Evolutionary conservation across 2,329 filamentous ascomycete genomes (phyloP).

Genomic region (Beauveria pseudobassiana): DNA sequence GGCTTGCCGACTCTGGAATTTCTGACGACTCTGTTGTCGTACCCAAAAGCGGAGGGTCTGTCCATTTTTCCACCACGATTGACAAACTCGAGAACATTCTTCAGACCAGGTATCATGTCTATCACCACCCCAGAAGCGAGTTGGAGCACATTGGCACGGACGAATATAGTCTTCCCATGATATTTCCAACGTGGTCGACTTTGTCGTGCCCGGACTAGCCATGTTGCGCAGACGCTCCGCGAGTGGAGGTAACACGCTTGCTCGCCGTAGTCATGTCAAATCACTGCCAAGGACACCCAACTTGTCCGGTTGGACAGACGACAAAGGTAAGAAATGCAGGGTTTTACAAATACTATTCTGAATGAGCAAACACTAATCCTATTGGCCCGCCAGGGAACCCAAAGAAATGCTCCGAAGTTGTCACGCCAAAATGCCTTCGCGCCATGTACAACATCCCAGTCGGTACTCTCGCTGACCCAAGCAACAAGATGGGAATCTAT

Average conservation of each 20-base stretch:
- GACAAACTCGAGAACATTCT: slow-evolving; percentile 39
- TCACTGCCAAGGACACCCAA: neutral
- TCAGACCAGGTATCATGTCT: slow-evolving; percentile 43
- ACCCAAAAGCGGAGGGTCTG: slow-evolving; percentile 41
- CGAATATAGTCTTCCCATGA: slow-evolving; percentile 29
- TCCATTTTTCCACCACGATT: slow-evolving; percentile 13
- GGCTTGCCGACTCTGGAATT: slow-evolving; percentile 46
- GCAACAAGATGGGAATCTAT: slow-evolving; percentile 35
- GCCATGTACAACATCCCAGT: slow-evolving; percentile 35
- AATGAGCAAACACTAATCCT: neutral
- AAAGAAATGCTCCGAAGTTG: slow-evolving; percentile 18
- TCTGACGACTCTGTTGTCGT: slow-evolving; percentile 36
- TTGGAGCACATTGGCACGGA: slow-evolving; percentile 28
- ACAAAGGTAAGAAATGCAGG: neutral
- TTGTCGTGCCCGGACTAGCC: slow-evolving; percentile 32
- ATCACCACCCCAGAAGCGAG: slow-evolving; percentile 29
- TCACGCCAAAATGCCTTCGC: slow-evolving; percentile 28
- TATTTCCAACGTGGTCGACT: slow-evolving; percentile 29
- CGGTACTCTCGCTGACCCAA: slow-evolving; percentile 21
- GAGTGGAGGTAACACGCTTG: neutral
- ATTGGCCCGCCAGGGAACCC: neutral
- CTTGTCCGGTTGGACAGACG: neutral
- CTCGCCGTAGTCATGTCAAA: neutral
- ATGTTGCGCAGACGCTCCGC: slow-evolving; percentile 13
- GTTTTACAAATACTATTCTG: neutral